Percentiles rank a stretch among this genome's conserved stretches.
These are phyloP conservation scores for Dendrobium huoshanense DNA, from an alignment of 106 monocot genomes.

Conservation along the genomic window DNA sequence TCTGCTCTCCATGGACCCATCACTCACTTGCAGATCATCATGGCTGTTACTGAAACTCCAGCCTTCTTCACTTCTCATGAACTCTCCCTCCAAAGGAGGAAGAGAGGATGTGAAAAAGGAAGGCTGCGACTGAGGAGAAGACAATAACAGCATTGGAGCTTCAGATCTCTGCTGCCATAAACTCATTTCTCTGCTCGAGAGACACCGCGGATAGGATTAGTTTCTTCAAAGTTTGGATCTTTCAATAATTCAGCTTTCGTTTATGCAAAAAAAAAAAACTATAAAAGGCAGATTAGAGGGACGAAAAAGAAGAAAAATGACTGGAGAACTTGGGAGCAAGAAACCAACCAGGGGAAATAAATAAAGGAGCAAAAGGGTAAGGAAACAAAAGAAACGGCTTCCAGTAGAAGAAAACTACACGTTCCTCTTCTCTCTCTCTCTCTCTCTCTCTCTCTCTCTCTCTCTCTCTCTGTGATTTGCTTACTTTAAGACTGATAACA, in stretches of 20 bases:
- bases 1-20: constrained; percentile 3
- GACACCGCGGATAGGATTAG: too few relatives aligned
- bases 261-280: neutral
- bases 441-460: neutral
- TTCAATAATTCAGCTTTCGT: too few relatives aligned
- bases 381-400: neutral
- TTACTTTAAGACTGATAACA: too few relatives aligned
- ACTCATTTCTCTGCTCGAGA: neutral
- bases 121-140: neutral
- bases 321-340: neutral
- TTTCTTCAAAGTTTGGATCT: neutral
- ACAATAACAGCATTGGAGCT: neutral
- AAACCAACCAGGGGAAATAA: neutral
- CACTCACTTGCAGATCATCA: neutral
- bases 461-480: neutral
- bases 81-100: neutral
- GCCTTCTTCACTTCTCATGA: neutral
- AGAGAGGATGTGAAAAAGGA: neutral
- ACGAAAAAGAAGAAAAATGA: neutral
- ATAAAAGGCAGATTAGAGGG: too few relatives aligned
- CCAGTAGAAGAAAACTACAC: constrained; percentile 1
- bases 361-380: neutral
- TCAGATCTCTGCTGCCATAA: neutral
- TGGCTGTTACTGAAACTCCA: neutral
- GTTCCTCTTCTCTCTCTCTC: neutral